Base-by-base conservation (phyloP, 495 filamentous ascomycete species). In the Penicillium salamii region DNA sequence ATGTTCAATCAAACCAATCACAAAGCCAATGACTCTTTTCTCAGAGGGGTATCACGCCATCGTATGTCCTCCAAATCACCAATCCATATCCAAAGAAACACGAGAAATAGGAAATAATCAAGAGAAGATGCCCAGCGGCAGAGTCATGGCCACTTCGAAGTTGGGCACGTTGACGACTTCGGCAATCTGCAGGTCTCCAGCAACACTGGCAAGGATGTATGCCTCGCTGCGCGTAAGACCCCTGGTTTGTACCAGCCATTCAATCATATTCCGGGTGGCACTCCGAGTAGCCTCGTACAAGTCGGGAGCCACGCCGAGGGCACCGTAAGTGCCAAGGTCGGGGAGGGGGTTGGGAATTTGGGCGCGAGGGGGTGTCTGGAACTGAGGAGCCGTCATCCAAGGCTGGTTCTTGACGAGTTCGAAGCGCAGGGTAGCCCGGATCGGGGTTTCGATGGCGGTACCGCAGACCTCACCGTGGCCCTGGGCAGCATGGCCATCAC, bases 401-500 rank as follows among this genome's bases (percentile, higher is more conserved):
- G 61, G 54, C 47, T 70, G 71, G 38, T 63, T 63, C 57, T 77
- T 76, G 56, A 64, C 57, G 15, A 78, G 53, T 7, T 70, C 69
- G 21, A 79, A 67, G 15, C 73, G 69, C 14, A 79, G 50, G 7
- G 62, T 69, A 1, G 72, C 76, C 33, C 65, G 63, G 61, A 79
- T 74, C 13, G 70, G 71, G 17, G 75, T 78, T 64, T 79, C 76
- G 57, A 79, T 79, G 41, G 76, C 76, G 23, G 75, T 77, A 19
- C 76, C 76, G 49, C 76, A 79, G 29, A 77, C 73, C 51, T 79
- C 76, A 18, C 76, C 76, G 44, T 76, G 71, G n/a, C 76, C 76
- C 50, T 79, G 75, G 0, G 75, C 75, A 5, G 76, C 76, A 42
- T 79, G 76, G n/a, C 76, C 76, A 44, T 79, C 76, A 29, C 76